Conservation (phyloP, 805 yeast species). For the Cyberlindnera japonica region DNA sequence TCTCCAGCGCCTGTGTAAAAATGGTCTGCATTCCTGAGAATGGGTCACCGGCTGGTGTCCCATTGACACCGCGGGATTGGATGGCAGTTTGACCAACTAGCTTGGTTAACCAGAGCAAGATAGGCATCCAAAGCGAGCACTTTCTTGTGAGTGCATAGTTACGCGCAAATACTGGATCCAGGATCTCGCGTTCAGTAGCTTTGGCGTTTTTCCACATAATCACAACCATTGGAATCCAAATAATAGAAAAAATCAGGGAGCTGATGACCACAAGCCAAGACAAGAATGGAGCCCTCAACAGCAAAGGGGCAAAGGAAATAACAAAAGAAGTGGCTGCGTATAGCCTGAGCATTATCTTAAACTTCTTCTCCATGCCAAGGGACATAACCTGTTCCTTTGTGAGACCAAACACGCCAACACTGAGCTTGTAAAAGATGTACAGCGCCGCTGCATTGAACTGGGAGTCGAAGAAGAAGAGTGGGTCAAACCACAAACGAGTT, state of each 20-base stretch:
- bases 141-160: conserved; percentile 11
- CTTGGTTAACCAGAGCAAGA: conserved; percentile 1
- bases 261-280: conserved; percentile 12
- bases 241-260: conserved; percentile 13
- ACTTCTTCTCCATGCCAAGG: conserved; percentile 4
- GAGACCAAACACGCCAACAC: conserved; percentile 16
- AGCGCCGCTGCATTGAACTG: conserved; percentile 1
- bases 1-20: conserved; percentile 9
- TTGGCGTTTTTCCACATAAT: conserved; percentile 18
- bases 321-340: conserved; percentile 2
- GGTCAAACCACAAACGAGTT: neutral
- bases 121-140: conserved; percentile 10
- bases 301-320: conserved; percentile 25
- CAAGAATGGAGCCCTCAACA: neutral
- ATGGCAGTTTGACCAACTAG: conserved; percentile 1
- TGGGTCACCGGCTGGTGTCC: no score
- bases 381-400: conserved; percentile 6
- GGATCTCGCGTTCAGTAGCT: conserved; percentile 13
- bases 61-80: neutral
- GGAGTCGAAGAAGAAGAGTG: conserved; percentile 1
- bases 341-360: conserved; percentile 1
- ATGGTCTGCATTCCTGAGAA: no score
- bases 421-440: conserved; percentile 12
- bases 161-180: conserved; percentile 14
- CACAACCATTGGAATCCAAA: conserved; percentile 21